Evolutionary conservation across 192 early-diverging fungal genomes (phyloP).

Genomic region (Umbelopsis vinacea): DNA sequence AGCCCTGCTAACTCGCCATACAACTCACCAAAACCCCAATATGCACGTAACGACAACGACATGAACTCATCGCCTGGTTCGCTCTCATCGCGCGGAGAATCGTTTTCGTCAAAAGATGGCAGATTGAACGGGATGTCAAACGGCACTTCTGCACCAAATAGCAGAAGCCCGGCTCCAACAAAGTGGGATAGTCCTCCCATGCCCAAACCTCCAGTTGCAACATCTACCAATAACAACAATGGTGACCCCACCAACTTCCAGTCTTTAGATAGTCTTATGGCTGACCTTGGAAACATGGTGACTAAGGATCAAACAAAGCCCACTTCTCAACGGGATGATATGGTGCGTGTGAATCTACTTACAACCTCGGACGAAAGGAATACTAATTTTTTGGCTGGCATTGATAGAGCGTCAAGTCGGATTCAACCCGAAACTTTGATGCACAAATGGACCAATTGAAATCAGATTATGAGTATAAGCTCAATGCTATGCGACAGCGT

Average conservation of each 20-base stretch:
- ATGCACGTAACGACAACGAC: not conserved
- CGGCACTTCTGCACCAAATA: slow-evolving; percentile 25
- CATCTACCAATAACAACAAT: slow-evolving; percentile 29
- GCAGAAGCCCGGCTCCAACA: slow-evolving; percentile 28
- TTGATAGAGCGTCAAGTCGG: not conserved
- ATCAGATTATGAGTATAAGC: slow-evolving; percentile 68
- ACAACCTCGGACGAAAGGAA: not conserved
- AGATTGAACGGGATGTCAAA: slow-evolving; percentile 1
- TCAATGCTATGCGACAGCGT: slow-evolving; percentile 62
- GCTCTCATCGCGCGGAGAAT: slow-evolving; percentile 2
- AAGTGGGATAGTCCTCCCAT: slow-evolving; percentile 23
- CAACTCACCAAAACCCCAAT: slow-evolving; percentile 8
- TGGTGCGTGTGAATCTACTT: not conserved
- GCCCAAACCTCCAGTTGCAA: slow-evolving; percentile 16
- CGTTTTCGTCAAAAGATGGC: slow-evolving; percentile 11
- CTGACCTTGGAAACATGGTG: slow-evolving; percentile 71
- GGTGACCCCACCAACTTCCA: slow-evolving; percentile 52
- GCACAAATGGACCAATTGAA: slow-evolving; percentile 26
- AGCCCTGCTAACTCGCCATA: slow-evolving; percentile 18
- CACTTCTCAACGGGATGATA: not conserved
- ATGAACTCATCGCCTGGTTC: slow-evolving; percentile 12
- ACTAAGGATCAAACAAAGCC: slow-evolving; percentile 39
- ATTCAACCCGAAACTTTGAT: not conserved
- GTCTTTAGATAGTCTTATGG: slow-evolving; percentile 77
- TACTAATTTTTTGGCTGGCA: not conserved